Conservation (phyloP, 179 eudicot genomes). For the Amaranthus tricolor region DNA sequence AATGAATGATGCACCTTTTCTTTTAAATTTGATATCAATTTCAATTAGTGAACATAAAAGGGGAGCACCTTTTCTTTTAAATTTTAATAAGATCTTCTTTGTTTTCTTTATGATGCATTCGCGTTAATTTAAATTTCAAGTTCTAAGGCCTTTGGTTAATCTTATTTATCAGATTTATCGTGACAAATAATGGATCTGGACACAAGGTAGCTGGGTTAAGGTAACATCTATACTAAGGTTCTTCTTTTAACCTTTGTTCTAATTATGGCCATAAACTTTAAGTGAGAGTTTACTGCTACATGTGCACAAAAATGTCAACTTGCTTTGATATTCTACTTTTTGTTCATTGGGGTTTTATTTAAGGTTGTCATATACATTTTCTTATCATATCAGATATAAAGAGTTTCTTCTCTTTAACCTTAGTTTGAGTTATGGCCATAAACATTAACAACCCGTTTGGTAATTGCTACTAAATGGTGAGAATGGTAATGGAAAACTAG, state of each 20-base stretch:
- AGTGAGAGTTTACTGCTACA: not conserved
- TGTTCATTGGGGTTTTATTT: not conserved
- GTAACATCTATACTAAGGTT: constrained; percentile 32
- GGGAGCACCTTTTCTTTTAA: too few species aligned
- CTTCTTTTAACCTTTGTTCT: not conserved
- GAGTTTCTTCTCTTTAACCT: constrained; percentile 42
- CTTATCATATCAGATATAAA: constrained; percentile 52
- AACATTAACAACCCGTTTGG: too few species aligned
- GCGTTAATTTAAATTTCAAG: not conserved
- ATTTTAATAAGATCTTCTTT: too few species aligned
- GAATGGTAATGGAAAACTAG: too few species aligned
- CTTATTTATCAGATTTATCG: constrained; percentile 59
- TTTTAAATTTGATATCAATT: too few species aligned
- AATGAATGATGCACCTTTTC: too few species aligned
- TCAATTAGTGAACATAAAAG: too few species aligned
- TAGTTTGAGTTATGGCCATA: too few species aligned
- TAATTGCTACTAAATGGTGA: too few species aligned
- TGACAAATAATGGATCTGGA: constrained; percentile 89
- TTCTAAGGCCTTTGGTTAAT: constrained; percentile 2
- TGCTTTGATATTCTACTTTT: not conserved
- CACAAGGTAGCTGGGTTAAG: constrained; percentile 68
- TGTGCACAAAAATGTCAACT: not conserved
- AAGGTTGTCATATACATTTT: not conserved
- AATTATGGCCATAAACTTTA: not conserved
- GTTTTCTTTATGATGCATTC: not conserved